These are phyloP conservation scores for Eruca vesicaria DNA, from an alignment of 441 rosid species.

Conservation along the genomic window DNA sequence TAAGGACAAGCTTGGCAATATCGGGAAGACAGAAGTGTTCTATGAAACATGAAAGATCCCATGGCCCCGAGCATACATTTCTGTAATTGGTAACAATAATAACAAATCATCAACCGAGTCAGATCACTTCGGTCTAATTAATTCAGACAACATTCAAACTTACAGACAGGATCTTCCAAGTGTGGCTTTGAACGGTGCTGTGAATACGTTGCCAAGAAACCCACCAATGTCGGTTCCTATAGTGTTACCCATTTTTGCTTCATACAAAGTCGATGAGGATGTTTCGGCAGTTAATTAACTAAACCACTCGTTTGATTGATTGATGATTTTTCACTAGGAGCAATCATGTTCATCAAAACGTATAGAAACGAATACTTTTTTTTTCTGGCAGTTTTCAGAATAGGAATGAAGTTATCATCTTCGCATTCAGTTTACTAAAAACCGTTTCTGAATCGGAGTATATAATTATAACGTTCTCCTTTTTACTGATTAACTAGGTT, in stretches of 20 bases:
- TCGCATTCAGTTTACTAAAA: neutral
- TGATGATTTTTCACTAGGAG: neutral
- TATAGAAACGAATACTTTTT: neutral
- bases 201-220: slow-evolving; percentile 49
- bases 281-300: neutral
- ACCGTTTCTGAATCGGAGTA: slow-evolving; percentile 8
- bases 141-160: slow-evolving; percentile 16
- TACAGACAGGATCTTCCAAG: slow-evolving; percentile 66
- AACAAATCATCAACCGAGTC: neutral
- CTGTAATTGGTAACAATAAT: slow-evolving; percentile 36
- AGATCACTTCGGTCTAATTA: neutral
- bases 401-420: slow-evolving; percentile 2
- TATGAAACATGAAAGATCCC: slow-evolving; percentile 71
- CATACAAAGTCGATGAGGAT: neutral
- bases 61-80: slow-evolving; percentile 63
- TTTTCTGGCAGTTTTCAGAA: neutral
- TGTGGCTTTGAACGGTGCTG: slow-evolving; percentile 64
- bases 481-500: neutral
- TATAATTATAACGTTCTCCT: neutral
- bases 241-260: slow-evolving; percentile 48
- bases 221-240: slow-evolving; percentile 53
- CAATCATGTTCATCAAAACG: neutral
- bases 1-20: slow-evolving; percentile 60
- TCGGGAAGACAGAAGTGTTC: slow-evolving; percentile 71
- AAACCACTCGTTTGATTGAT: slow-evolving; percentile 6